Evolutionary conservation across 2,329 filamentous ascomycete genomes (phyloP).

Genomic region (Gaeumannomyces sp.): DNA sequence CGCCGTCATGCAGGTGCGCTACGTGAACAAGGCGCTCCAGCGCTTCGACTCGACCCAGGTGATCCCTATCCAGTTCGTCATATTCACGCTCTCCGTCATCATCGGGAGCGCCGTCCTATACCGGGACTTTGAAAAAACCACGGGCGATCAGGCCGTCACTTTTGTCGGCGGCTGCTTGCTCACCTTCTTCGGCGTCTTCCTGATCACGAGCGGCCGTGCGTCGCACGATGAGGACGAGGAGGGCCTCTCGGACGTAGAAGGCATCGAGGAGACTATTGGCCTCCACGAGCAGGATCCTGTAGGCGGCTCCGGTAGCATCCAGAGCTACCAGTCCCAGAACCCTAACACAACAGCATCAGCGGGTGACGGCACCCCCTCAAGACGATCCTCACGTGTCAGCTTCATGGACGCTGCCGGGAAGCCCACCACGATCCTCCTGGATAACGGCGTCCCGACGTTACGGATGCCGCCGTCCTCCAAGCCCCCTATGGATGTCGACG

Average conservation of each 20-base stretch:
- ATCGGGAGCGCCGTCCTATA: conserved; percentile 90
- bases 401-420: conserved; percentile 34
- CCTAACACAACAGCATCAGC: not conserved
- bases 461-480: conserved; percentile 22
- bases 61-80: conserved; percentile 94
- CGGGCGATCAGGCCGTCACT: conserved; percentile 65
- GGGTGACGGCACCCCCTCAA: conserved; percentile 25
- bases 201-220: conserved; percentile 82
- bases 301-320: conserved; percentile 28
- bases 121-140: conserved; percentile 85
- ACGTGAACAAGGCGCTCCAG: conserved; percentile 82
- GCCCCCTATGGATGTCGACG: not conserved
- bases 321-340: conserved; percentile 13
- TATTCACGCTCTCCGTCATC: conserved; percentile 94
- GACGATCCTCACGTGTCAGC: conserved; percentile 38
- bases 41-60: conserved; percentile 96
- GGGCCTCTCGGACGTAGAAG: conserved; percentile 47
- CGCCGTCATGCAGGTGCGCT: conserved; percentile 94
- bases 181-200: conserved; percentile 94
- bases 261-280: conserved; percentile 58
- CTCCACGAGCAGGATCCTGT: conserved; percentile 46
- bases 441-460: conserved; percentile 29
- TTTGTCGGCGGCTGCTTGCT: conserved; percentile 86
- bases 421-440: conserved; percentile 28
- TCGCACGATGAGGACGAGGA: conserved; percentile 52